phyloP scores from a whole-genome alignment of 73 alveolate genomes.

The Uronychia setigera region DNA sequence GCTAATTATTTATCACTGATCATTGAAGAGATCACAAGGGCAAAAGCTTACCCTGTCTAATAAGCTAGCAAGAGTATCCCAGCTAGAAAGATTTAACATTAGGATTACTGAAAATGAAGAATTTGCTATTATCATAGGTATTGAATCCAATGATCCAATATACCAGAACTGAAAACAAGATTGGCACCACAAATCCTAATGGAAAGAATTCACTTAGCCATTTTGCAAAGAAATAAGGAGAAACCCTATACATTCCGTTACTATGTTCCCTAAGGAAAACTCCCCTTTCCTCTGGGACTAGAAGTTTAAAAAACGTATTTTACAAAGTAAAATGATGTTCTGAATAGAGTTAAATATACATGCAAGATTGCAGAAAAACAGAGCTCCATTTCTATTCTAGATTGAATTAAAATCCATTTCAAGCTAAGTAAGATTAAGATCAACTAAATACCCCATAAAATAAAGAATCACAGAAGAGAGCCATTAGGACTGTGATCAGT shows the following conservation, averaged over 20 bases:
- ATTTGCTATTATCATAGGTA: slow-evolving; percentile 11
- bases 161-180: slow-evolving; percentile 14
- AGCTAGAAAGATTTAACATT: slow-evolving; percentile 9
- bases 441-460: not conserved
- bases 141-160: slow-evolving; percentile 41
- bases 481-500: not conserved
- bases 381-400: slow-evolving; percentile 45
- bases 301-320: not conserved
- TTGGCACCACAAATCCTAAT: slow-evolving; percentile 5
- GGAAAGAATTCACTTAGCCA: slow-evolving; percentile 50
- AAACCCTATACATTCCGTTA: slow-evolving; percentile 50
- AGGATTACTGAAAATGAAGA: not conserved
- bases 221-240: slow-evolving; percentile 60
- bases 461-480: not conserved
- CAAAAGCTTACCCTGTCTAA: slow-evolving; percentile 25
- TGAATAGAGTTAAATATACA: slow-evolving; percentile 41
- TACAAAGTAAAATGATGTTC: slow-evolving; percentile 35
- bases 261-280: slow-evolving; percentile 69
- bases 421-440: not conserved
- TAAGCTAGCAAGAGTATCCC: not conserved
- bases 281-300: slow-evolving; percentile 73
- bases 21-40: slow-evolving; percentile 46
- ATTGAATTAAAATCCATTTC: not conserved
- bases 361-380: slow-evolving; percentile 41
- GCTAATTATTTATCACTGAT: slow-evolving; percentile 54